Evolutionary conservation across 306 rosid genomes (phyloP).

Genomic region (Adenanthera pavonina): DNA sequence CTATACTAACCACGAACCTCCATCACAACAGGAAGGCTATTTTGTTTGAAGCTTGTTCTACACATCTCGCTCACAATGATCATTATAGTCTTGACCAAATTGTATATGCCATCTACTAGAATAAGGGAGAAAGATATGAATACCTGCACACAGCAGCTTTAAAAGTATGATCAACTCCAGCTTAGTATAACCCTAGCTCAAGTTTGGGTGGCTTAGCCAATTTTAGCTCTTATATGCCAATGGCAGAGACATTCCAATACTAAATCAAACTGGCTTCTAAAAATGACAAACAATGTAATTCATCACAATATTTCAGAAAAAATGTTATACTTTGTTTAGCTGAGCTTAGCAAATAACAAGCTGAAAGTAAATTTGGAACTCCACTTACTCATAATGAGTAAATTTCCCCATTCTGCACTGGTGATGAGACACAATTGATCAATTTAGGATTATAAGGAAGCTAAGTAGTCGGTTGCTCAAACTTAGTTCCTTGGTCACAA

Average conservation of each 20-base stretch:
- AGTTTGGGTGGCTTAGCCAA: too few relatives aligned
- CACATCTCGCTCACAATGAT: conserved; percentile 69
- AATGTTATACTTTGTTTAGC: neutral
- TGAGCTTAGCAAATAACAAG: neutral
- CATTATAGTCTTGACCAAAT: conserved; percentile 72
- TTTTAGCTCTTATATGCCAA: too few relatives aligned
- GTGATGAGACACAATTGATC: neutral
- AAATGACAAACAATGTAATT: too few relatives aligned
- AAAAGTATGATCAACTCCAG: neutral
- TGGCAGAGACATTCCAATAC: neutral
- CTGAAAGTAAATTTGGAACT: neutral
- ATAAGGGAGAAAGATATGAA: conserved; percentile 75
- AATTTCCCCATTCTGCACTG: neutral
- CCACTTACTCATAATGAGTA: neutral
- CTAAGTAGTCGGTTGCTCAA: neutral
- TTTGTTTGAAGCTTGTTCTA: conserved; percentile 54
- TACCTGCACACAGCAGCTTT: conserved; percentile 48
- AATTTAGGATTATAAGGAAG: neutral
- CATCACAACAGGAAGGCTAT: conserved; percentile 62
- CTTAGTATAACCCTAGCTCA: too few relatives aligned
- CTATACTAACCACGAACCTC: conserved; percentile 63
- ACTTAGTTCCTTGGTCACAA: neutral
- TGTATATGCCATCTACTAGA: conserved; percentile 89
- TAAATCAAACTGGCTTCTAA: neutral
- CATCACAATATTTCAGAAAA: neutral